Evolutionary conservation across 768 basidiomycete genomes (phyloP).

Genomic region (Lentinula boryana): DNA sequence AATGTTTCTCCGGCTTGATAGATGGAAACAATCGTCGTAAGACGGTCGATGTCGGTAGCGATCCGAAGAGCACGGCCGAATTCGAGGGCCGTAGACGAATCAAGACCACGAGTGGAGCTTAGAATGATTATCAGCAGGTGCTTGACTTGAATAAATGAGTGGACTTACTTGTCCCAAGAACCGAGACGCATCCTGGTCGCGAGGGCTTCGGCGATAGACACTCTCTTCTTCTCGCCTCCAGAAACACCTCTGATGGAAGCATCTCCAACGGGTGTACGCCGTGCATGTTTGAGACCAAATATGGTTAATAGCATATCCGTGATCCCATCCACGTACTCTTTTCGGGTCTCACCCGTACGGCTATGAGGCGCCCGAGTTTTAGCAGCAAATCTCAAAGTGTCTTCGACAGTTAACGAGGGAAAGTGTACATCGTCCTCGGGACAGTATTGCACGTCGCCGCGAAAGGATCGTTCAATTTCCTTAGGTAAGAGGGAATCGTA

Average conservation of each 20-base stretch:
- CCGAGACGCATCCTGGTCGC: slow-evolving; percentile 56
- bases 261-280: slow-evolving; percentile 73
- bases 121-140: slow-evolving; percentile 13
- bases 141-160: not conserved
- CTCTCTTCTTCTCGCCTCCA: slow-evolving; percentile 78
- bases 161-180: slow-evolving; percentile 71
- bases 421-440: slow-evolving; percentile 87
- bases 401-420: slow-evolving; percentile 73
- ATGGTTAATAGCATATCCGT: slow-evolving; percentile 57
- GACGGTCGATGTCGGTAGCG: slow-evolving; percentile 48
- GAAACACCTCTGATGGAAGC: slow-evolving; percentile 69
- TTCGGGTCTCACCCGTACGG: slow-evolving; percentile 40
- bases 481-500: slow-evolving; percentile 73
- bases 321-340: slow-evolving; percentile 35
- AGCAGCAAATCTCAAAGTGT: slow-evolving; percentile 69
- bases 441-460: slow-evolving; percentile 77
- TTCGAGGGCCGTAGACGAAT: slow-evolving; percentile 68
- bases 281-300: slow-evolving; percentile 71
- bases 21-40: slow-evolving; percentile 70
- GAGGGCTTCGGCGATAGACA: slow-evolving; percentile 71
- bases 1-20: slow-evolving; percentile 78
- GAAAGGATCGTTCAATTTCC: slow-evolving; percentile 57
- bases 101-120: slow-evolving; percentile 62
- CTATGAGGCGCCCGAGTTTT: slow-evolving; percentile 60
- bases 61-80: slow-evolving; percentile 63